Percentiles rank a stretch among this genome's conserved stretches.
Evolutionary conservation across 2,329 filamentous ascomycete genomes (phyloP).

Genomic region (Taxawa tesnikishii): DNA sequence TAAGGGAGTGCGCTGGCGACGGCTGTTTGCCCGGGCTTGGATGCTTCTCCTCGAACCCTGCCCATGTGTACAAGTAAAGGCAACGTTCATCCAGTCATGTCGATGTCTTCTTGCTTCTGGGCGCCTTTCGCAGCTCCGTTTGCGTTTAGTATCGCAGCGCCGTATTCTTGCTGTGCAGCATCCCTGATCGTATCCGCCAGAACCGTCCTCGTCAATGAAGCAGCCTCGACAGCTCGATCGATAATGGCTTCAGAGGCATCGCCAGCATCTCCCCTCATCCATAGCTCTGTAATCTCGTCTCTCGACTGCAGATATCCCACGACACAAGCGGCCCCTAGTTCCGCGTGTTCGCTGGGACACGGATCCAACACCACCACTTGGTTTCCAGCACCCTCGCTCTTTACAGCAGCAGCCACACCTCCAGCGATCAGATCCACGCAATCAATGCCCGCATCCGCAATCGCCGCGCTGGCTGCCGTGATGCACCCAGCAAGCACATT

Average conservation of each 20-base stretch:
- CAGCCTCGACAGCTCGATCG: slow-evolving; percentile 52
- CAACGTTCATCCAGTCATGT: slow-evolving; percentile 20
- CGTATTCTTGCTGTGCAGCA: slow-evolving; percentile 28
- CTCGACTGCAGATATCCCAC: slow-evolving; percentile 77
- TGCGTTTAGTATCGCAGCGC: slow-evolving; percentile 4
- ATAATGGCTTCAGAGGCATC: slow-evolving; percentile 40
- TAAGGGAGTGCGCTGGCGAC: too few relatives aligned
- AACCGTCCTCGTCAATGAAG: slow-evolving; percentile 45
- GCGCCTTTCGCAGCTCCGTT: slow-evolving; percentile 3
- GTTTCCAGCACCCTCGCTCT: slow-evolving; percentile 13
- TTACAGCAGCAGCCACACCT: slow-evolving; percentile 67
- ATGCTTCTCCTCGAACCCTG: too few relatives aligned
- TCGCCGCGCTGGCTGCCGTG: slow-evolving; percentile 82
- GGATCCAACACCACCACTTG: slow-evolving; percentile 62
- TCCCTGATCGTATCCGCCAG: slow-evolving; percentile 51
- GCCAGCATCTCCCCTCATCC: slow-evolving; percentile 66
- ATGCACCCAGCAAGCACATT: slow-evolving; percentile 85
- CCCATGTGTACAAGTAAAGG: too few relatives aligned
- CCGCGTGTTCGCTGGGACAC: slow-evolving; percentile 64
- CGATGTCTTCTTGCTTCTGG: slow-evolving; percentile 10
- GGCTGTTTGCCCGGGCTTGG: too few relatives aligned
- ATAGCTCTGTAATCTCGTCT: slow-evolving; percentile 88
- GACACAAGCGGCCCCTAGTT: slow-evolving; percentile 71
- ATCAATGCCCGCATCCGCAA: slow-evolving; percentile 91
- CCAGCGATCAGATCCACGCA: slow-evolving; percentile 84